Percentiles rank a stretch among this genome's conserved stretches.
These are phyloP conservation scores for Neurospora africana DNA, from an alignment of 495 filamentous ascomycete species.

Conservation along the genomic window DNA sequence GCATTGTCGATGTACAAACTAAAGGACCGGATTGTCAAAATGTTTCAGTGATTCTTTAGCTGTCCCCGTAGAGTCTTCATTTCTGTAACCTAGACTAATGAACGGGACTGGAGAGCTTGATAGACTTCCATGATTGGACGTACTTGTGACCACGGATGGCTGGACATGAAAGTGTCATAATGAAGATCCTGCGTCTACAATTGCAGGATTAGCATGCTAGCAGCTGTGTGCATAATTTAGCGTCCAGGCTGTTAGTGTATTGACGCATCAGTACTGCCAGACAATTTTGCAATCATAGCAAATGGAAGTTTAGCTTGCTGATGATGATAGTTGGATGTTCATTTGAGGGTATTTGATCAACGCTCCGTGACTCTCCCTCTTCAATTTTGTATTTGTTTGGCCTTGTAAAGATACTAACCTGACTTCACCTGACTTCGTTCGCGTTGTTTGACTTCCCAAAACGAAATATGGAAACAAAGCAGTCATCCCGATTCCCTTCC, in stretches of 20 bases:
- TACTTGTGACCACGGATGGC: not conserved
- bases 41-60: no score
- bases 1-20: no score
- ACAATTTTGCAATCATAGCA: not conserved
- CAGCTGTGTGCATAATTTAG: fast-evolving
- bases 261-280: not conserved
- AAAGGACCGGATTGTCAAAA: not conserved
- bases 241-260: not conserved
- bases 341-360: not conserved
- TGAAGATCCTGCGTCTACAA: not conserved
- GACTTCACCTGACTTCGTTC: not conserved
- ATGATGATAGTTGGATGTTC: not conserved
- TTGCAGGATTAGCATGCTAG: not conserved
- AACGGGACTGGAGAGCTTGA: not conserved
- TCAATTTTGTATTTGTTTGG: no score
- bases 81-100: not conserved
- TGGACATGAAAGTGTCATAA: not conserved
- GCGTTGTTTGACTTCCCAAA: not conserved
- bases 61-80: no score
- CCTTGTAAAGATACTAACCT: no score
- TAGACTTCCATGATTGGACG: not conserved
- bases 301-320: no score
- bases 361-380: not conserved
- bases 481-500: not conserved
- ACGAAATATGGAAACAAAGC: not conserved